Conservation (phyloP, 1,284 basidiomycete species). For the Trichosporon sp. region DNA sequence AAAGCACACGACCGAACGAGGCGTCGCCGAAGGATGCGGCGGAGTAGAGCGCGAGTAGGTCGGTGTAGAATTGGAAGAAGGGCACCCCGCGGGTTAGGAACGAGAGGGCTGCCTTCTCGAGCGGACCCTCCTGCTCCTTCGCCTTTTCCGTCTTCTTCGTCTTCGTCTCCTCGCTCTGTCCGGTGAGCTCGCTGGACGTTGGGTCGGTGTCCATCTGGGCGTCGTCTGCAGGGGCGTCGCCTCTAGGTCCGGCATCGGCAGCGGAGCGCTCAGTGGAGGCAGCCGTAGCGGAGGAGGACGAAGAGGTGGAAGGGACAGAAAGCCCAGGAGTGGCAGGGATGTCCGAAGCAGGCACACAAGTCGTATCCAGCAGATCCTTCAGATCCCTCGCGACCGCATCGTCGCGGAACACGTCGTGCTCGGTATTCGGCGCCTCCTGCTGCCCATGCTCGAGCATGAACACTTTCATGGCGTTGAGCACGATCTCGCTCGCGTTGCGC, state of each 20-base stretch:
- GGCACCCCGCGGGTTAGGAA: slow-evolving; percentile 63
- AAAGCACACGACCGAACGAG: slow-evolving; percentile 68
- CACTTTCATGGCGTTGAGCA: slow-evolving; percentile 81
- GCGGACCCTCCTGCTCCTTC: slow-evolving; percentile 22
- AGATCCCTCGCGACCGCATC: slow-evolving; percentile 57
- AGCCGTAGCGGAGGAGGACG: background rate
- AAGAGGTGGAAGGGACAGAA: background rate
- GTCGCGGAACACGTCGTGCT: slow-evolving; percentile 51
- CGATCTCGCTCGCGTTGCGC: slow-evolving; percentile 27
- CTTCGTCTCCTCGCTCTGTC: slow-evolving; percentile 30
- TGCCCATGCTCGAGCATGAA: slow-evolving; percentile 81
- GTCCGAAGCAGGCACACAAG: slow-evolving; percentile 16
- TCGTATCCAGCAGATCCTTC: slow-evolving; percentile 52
- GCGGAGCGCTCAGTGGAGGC: slow-evolving; percentile 11
- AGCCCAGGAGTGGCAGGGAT: background rate
- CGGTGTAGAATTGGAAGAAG: slow-evolving; percentile 92
- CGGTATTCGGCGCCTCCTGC: slow-evolving; percentile 49
- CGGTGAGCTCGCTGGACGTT: no score
- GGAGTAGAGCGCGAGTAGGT: slow-evolving; percentile 82
- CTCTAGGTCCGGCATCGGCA: no score
- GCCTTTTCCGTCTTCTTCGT: slow-evolving; percentile 28
- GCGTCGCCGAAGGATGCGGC: slow-evolving; percentile 80
- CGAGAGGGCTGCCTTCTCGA: slow-evolving; percentile 59
- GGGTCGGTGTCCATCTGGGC: slow-evolving; percentile 23
- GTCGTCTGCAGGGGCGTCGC: no score